A percentile compares a stretch with the other conserved stretches of the same genome.
Evolutionary conservation across 139 green algal genomes (phyloP).

Genomic region (Coelastrella sp.): DNA sequence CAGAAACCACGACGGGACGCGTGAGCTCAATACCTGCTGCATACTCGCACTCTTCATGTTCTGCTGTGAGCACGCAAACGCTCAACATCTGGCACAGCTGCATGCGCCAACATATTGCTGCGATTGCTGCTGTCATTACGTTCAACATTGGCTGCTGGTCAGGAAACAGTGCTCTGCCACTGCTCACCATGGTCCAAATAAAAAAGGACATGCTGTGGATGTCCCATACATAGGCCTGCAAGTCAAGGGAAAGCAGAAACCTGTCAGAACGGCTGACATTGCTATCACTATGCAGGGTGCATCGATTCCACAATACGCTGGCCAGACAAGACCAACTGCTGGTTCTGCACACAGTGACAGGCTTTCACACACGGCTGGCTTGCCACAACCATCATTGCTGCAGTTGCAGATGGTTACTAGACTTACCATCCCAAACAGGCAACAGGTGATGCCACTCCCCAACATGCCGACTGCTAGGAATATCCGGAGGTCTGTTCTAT

Average conservation of each 20-base stretch:
- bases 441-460: constrained; percentile 78
- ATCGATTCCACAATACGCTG: too few species aligned
- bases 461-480: constrained; percentile 95
- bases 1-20: not conserved
- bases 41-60: too few species aligned
- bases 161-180: not conserved
- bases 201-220: constrained; percentile 92
- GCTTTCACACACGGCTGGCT: too few species aligned
- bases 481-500: constrained; percentile 88
- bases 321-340: too few species aligned
- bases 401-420: not conserved
- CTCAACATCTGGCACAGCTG: not conserved
- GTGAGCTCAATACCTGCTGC: too few species aligned
- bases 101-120: not conserved
- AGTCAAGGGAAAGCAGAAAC: not conserved
- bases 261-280: not conserved
- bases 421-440: constrained; percentile 85
- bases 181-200: constrained; percentile 56
- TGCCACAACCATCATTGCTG: not conserved
- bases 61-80: too few species aligned
- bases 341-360: too few species aligned
- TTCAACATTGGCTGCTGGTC: too few species aligned
- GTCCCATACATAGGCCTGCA: constrained; percentile 84
- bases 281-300: not conserved
- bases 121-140: too few species aligned